Evolutionary conservation across 2,329 filamentous ascomycete species (phyloP), one percentile per base, ranked within the genome.

Genomic region (Emericellopsis atlantica): DNA sequence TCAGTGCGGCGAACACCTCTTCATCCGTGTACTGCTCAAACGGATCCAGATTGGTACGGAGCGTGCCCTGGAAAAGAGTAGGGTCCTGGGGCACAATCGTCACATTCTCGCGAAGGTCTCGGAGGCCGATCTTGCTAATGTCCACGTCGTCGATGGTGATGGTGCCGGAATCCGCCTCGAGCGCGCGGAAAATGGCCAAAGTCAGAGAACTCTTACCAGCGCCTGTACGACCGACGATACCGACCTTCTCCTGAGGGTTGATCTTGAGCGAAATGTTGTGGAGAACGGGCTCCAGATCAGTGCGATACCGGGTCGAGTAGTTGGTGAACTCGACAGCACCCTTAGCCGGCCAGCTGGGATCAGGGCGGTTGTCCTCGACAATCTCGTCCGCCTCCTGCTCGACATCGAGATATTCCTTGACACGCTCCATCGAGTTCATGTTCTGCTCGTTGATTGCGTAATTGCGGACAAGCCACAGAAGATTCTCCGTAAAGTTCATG

Each of bases 71-170:
- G 62, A 96, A 96, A 1, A 96, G 70, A 0, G 90, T 96, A 41
- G 86, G 92, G 56, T 98, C 92, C 65, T 98, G 92, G 23, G 92
- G 92, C 43, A 98, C 92, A 61, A 98, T 96, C 1, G 93, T 95
- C 52, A 98, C 93, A 37, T 85, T 82, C 62, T 94, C 84, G 42
- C 92, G 84, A 51, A 98, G 69, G 61, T 96, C 90, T 47, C 86
- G 84, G n/a, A 98, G 74, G 6, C 92, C 92, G 47, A 98, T 95
- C 46, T 72, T 67, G 39, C 86, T 81, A 54, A 96, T 87, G 53
- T 96, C 86, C n/a, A 98, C 66, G 46, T 81, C 83, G 50, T 98
- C 92, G 41, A 98, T 86, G 16, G 93, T 55, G 46, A 98, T 95
- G 57, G 83, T 85, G 51, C 92, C 92, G 48, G 77, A 73, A 52